Base-by-base conservation (phyloP, 2,329 filamentous ascomycete species). In the Ceratocystis papillata region DNA sequence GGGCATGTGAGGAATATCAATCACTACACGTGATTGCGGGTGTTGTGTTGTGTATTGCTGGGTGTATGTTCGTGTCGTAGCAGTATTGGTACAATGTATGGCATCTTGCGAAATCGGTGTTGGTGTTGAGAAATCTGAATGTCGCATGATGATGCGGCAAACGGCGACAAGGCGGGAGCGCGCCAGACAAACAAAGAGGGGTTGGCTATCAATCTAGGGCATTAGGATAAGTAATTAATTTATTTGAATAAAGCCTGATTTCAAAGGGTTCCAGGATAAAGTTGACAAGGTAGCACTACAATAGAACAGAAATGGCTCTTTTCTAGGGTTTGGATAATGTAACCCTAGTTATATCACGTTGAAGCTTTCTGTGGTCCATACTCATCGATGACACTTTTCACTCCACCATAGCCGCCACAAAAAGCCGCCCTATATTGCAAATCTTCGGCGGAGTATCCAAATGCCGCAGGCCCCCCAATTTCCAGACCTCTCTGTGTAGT, bases 1-100 rank as follows among this genome's bases (percentile, higher is more conserved):
- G 3, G 64, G 55, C 22, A 68, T 59, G 15, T 68, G 71, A 0
- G 72, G 73, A 37, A 71, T 72, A 20, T 72, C 72, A 53, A 70
- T 70, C 44, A 77, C 64, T 30, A 71, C 53, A 20, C 37, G 62
- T 37, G 45, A 33, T 12, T 5, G 12, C 7, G 33, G 46, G 15
- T 30, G 46, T 55, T 17, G 45, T 5, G 62, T 12, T 20, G n/a
- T 8, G 17, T 25, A 6, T 37, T 8, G n/a, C 5, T 25, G 8
- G 6, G 44, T n/a, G 8, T 25, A 17, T 33, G 15, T n/a, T 25
- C 1, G 12, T 28, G 5, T 46, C 15, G 61, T 7, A 17, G n/a
- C 17, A 15, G 10, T 6, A 8, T 2, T n/a, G 15, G 25, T 20
- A n/a, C 5, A 48, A 6, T 41, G 55, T 20, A 6, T 44, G 46